Evolutionary conservation across 495 filamentous ascomycete genomes (phyloP).

Genomic region (Hypomontagnella monticulosa): DNA sequence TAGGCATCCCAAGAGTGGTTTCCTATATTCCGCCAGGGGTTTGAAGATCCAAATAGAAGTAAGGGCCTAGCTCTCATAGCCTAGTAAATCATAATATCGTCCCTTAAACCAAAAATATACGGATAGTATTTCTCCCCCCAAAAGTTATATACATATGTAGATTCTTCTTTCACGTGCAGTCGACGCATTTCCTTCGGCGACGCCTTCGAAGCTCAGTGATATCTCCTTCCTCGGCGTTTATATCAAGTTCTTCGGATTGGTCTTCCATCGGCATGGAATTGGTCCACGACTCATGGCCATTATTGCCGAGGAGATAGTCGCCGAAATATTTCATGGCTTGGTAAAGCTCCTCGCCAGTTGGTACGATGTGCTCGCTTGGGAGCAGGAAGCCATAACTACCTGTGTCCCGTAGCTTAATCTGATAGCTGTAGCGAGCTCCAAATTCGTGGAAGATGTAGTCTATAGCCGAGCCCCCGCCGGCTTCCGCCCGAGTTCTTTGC

Average conservation of each 20-base stretch:
- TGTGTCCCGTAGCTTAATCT: conserved; percentile 94
- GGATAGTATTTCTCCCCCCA: background rate
- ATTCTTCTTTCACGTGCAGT: conserved; percentile 19
- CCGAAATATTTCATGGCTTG: conserved; percentile 84
- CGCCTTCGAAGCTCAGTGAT: conserved; percentile 36
- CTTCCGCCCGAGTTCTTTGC: conserved; percentile 61
- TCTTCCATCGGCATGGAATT: background rate
- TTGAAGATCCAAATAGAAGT: too few species aligned
- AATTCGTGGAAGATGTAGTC: conserved; percentile 97
- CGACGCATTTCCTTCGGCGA: conserved; percentile 22
- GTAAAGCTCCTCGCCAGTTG: conserved; percentile 87
- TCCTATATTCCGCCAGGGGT: too few species aligned
- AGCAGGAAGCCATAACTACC: conserved; percentile 95
- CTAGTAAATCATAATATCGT: too few species aligned
- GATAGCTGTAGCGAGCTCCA: conserved; percentile 83
- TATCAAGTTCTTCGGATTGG: conserved; percentile 3
- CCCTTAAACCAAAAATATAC: background rate
- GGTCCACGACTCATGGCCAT: conserved; percentile 61
- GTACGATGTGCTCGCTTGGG: conserved; percentile 86
- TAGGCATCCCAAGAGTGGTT: too few species aligned
- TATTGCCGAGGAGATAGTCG: conserved; percentile 70
- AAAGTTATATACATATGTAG: conserved; percentile 1
- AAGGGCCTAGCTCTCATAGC: too few species aligned
- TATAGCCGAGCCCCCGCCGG: conserved; percentile 83
- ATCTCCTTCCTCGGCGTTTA: conserved; percentile 11